Conservation (phyloP, 768 basidiomycete genomes). For the Macrolepiota albuminosa region DNA sequence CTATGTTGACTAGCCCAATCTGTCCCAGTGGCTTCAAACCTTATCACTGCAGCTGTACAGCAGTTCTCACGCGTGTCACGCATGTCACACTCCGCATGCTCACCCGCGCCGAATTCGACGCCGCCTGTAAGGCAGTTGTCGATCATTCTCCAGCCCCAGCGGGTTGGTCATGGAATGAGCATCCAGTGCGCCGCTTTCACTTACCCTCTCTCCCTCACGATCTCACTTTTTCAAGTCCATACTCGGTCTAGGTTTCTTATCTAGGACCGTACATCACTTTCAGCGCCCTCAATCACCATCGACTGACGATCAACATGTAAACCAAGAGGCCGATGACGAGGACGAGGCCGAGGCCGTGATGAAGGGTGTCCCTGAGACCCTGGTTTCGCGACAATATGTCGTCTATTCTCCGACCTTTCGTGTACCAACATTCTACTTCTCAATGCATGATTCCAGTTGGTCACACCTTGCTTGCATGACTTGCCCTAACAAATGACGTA, state of each 20-base stretch:
- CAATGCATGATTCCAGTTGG: slow-evolving; percentile 63
- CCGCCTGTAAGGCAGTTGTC: slow-evolving; percentile 51
- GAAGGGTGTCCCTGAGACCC: slow-evolving; percentile 19
- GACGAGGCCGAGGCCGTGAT: slow-evolving; percentile 33
- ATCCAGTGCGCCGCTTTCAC: slow-evolving; percentile 37
- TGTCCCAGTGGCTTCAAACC: slow-evolving; percentile 56
- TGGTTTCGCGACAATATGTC: slow-evolving; percentile 60
- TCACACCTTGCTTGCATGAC: slow-evolving; percentile 18
- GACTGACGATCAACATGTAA: slow-evolving; percentile 16
- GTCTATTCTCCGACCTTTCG: slow-evolving; percentile 76
- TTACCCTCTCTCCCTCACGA: slow-evolving; percentile 1
- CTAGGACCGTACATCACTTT: slow-evolving; percentile 28
- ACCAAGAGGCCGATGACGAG: slow-evolving; percentile 36
- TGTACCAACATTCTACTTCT: slow-evolving; percentile 84
- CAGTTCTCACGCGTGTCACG: slow-evolving; percentile 38
- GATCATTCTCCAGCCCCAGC: slow-evolving; percentile 5
- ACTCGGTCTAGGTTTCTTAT: slow-evolving; percentile 43
- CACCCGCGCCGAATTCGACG: slow-evolving; percentile 57
- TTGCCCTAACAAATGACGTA: slow-evolving; percentile 24
- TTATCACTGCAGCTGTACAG: slow-evolving; percentile 49
- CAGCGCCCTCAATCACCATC: slow-evolving; percentile 9
- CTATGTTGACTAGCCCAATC: slow-evolving; percentile 24
- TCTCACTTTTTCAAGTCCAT: slow-evolving; percentile 22
- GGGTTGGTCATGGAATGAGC: slow-evolving; percentile 63
- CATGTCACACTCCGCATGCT: slow-evolving; percentile 31